Base-by-base conservation (phyloP, 768 basidiomycete species). In the Wakefieldia striispora region DNA sequence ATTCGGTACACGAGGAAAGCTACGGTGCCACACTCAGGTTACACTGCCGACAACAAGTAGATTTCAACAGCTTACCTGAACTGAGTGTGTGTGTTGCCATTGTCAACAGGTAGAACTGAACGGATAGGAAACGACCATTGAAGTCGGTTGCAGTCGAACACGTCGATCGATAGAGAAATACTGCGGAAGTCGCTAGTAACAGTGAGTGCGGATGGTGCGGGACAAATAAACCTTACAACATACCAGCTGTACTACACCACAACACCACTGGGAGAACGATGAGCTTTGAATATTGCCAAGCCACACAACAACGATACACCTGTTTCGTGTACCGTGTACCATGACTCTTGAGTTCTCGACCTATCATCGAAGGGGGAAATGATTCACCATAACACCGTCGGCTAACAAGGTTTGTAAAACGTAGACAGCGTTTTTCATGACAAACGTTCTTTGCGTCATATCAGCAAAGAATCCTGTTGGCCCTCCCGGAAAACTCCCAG, bases 381-480 rank as follows among this genome's bases (percentile, higher is more conserved):
- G 31, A 40, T 37, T 6, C 12, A 60, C 58, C 44, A 49, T 31
- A 24, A 63, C 50, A 3, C 49, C 61, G 45, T 62, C 61, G 19
- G 58, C 55, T 16, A 62, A 45, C 11, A 63, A 31, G 1, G 58
- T 63, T 40, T 66, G 64, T n/a, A 66, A n/a, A 34, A 49, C 36
- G 12, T 64, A 69, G 12, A 64, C 49, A 1, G 38, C 49, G 29
- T 45, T 64, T 45, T 70, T 70, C 48, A 66, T 57, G 20, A 71
- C 42, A 43, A 67, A 69, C 1, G 68, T 65, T 17, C 33, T 51
- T 21, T 70, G 57, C 37, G 57, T 59, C 6, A 51, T 44, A 42
- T 66, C 60, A 3, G 58, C 59, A 51, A 71, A 69, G 48, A 62
- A 71, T 3, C 44, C 59, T 8, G 45, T 9, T 3, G 70, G 63